These are phyloP conservation scores for Aeminium ludgeri DNA, from an alignment of 495 filamentous ascomycete genomes.

Conservation along the genomic window DNA sequence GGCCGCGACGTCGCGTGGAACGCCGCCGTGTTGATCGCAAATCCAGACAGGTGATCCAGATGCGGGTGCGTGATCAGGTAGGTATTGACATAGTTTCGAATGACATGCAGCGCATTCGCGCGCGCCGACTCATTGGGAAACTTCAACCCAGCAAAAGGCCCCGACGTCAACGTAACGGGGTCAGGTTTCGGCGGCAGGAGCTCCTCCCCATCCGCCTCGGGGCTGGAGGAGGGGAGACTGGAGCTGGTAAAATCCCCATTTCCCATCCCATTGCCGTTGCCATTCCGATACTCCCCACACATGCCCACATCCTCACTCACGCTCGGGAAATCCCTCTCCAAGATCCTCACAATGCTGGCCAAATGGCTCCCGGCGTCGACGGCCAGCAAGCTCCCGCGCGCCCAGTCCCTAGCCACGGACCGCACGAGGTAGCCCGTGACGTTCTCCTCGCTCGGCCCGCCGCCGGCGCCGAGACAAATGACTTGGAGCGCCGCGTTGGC, in stretches of 20 bases:
- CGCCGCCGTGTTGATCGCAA: conserved; percentile 81
- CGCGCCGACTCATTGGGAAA: conserved; percentile 42
- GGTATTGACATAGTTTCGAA: conserved; percentile 61
- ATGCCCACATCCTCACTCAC: conserved; percentile 4
- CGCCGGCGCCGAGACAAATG: conserved; percentile 48
- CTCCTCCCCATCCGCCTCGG: conserved; percentile 13
- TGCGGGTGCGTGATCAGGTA: conserved; percentile 90
- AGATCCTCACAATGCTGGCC: conserved; percentile 57
- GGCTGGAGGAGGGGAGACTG: conserved; percentile 2
- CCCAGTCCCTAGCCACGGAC: conserved; percentile 60
- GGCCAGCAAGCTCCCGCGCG: conserved; percentile 61
- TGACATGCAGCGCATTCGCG: conserved; percentile 66
- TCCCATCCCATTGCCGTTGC: background rate
- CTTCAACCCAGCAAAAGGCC: conserved; percentile 61
- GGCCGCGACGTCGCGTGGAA: conserved; percentile 54
- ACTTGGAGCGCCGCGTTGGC: conserved; percentile 10
- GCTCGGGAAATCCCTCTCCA: conserved; percentile 35
- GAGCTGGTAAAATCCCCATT: background rate
- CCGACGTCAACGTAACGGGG: conserved; percentile 22
- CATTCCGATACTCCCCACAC: conserved; percentile 3
- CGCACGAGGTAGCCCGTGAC: conserved; percentile 80
- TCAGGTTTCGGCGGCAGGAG: conserved; percentile 3
- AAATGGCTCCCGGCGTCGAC: conserved; percentile 89
- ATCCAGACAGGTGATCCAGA: conserved; percentile 78
- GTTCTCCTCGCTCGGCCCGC: conserved; percentile 77